Evolutionary conservation across 2,329 filamentous ascomycete genomes (phyloP).

Genomic region (Colletotrichum chlorophyti): DNA sequence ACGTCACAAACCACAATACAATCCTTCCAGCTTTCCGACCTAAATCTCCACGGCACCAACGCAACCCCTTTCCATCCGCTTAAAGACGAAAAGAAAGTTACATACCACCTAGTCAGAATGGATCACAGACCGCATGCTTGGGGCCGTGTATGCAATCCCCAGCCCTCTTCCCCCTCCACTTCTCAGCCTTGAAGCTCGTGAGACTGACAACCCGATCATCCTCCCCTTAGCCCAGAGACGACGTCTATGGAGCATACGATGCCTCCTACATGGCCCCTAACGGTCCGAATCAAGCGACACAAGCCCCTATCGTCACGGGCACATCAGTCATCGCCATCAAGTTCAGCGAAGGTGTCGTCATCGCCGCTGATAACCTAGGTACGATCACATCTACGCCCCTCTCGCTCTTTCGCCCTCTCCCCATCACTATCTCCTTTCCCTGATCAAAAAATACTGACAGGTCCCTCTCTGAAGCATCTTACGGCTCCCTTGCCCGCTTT

Average conservation of each 20-base stretch:
- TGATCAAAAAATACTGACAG: slow-evolving; percentile 14
- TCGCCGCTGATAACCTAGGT: slow-evolving; percentile 97
- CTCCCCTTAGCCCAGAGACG: slow-evolving; percentile 81
- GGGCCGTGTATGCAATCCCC: slow-evolving; percentile 66
- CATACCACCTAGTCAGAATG: slow-evolving; percentile 51
- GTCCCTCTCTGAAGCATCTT: slow-evolving; percentile 73
- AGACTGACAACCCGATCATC: slow-evolving; percentile 29
- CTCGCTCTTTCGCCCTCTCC: background rate
- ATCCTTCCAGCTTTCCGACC: slow-evolving; percentile 3
- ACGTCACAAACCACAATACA: background rate
- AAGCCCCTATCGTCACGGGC: slow-evolving; percentile 92
- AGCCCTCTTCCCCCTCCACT: slow-evolving; percentile 28
- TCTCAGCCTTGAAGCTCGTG: slow-evolving; percentile 14
- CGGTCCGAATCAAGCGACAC: slow-evolving; percentile 83
- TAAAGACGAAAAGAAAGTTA: background rate
- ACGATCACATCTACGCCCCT: slow-evolving; percentile 35
- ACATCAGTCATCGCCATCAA: slow-evolving; percentile 95
- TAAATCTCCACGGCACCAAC: slow-evolving; percentile 16
- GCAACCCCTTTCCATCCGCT: slow-evolving; percentile 1
- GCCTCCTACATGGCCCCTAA: slow-evolving; percentile 77
- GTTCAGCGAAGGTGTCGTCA: slow-evolving; percentile 95
- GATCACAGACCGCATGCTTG: slow-evolving; percentile 77
- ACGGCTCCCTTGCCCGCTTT: slow-evolving; percentile 96
- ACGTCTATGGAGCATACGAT: slow-evolving; percentile 95
- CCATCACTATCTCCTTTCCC: background rate